Evolutionary conservation across 2,329 filamentous ascomycete genomes (phyloP).

Genomic region (Alternaria incomplexa): DNA sequence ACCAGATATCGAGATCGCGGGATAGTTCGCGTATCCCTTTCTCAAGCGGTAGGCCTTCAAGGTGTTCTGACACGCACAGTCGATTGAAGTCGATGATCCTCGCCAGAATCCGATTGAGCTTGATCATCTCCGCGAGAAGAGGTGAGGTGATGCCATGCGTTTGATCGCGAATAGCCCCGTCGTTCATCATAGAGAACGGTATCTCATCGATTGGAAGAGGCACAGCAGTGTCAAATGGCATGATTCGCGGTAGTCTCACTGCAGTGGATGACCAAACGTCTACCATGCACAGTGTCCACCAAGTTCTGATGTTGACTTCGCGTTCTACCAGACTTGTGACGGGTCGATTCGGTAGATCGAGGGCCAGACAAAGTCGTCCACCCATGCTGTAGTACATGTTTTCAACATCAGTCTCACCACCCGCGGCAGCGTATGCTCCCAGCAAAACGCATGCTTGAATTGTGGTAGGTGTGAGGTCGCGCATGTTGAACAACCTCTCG

Average conservation of each 20-base stretch:
- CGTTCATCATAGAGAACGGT: slow-evolving; percentile 26
- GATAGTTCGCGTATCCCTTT: slow-evolving; percentile 24
- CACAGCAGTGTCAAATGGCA: slow-evolving; percentile 26
- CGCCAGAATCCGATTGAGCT: slow-evolving; percentile 28
- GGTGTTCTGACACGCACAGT: slow-evolving; percentile 28
- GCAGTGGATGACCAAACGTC: slow-evolving; percentile 35
- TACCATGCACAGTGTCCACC: slow-evolving; percentile 35
- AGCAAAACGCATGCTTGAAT: slow-evolving; percentile 28
- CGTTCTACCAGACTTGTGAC: slow-evolving; percentile 27
- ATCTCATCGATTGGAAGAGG: slow-evolving; percentile 32
- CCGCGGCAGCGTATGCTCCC: slow-evolving; percentile 31
- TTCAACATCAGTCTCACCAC: slow-evolving; percentile 31
- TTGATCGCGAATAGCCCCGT: slow-evolving; percentile 13
- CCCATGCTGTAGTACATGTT: slow-evolving; percentile 32
- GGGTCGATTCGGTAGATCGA: slow-evolving; percentile 28
- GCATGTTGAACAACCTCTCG: slow-evolving; percentile 26
- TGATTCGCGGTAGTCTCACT: slow-evolving; percentile 27
- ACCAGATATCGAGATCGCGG: slow-evolving; percentile 25
- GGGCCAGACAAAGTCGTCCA: slow-evolving; percentile 28
- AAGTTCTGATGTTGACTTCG: slow-evolving; percentile 32
- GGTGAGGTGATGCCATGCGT: slow-evolving; percentile 18
- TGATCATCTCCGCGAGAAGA: slow-evolving; percentile 35
- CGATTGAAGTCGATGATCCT: slow-evolving; percentile 33
- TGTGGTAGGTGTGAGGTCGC: slow-evolving; percentile 21
- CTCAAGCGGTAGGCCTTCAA: slow-evolving; percentile 22